Conservation (phyloP, 352 stramenopile genomes). For the Pythium aquatile region DNA sequence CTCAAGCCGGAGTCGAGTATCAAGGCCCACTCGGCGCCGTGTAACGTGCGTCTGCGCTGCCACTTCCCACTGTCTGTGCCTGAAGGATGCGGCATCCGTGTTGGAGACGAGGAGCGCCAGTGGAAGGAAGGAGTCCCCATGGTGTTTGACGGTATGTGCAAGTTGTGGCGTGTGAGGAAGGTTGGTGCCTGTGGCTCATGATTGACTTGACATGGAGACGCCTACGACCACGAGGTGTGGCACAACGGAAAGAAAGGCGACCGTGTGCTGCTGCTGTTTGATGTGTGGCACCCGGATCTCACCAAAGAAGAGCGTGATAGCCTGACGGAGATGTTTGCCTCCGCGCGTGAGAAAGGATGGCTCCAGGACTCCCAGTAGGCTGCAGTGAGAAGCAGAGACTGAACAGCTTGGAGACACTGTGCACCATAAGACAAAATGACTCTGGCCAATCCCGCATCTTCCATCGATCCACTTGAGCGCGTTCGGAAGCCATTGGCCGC, state of each 20-base stretch:
- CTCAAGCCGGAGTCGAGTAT: constrained; percentile 90
- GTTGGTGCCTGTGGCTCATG: not conserved
- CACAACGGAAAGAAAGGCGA: constrained; percentile 59
- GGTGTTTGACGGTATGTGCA: constrained; percentile 68
- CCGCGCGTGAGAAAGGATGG: constrained; percentile 74
- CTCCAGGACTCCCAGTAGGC: constrained; percentile 53
- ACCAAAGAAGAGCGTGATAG: constrained; percentile 52
- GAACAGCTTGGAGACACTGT: no score
- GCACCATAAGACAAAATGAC: no score
- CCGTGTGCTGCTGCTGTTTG: constrained; percentile 86
- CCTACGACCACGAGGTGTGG: constrained; percentile 85
- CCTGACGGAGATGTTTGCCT: constrained; percentile 70
- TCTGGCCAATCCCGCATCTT: no score
- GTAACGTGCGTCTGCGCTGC: constrained; percentile 94
- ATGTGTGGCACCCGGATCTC: constrained; percentile 76
- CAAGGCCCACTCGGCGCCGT: constrained; percentile 91
- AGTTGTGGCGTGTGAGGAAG: not conserved
- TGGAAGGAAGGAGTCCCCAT: constrained; percentile 82
- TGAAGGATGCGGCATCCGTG: constrained; percentile 87
- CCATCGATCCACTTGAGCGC: no score
- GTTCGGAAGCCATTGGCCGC: no score
- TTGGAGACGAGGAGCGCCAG: constrained; percentile 82
- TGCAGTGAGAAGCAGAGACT: no score
- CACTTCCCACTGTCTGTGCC: constrained; percentile 94
- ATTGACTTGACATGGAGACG: constrained; percentile 34